Evolutionary conservation across 2,329 filamentous ascomycete species (phyloP).

Genomic region (Annulohypoxylon truncatum): DNA sequence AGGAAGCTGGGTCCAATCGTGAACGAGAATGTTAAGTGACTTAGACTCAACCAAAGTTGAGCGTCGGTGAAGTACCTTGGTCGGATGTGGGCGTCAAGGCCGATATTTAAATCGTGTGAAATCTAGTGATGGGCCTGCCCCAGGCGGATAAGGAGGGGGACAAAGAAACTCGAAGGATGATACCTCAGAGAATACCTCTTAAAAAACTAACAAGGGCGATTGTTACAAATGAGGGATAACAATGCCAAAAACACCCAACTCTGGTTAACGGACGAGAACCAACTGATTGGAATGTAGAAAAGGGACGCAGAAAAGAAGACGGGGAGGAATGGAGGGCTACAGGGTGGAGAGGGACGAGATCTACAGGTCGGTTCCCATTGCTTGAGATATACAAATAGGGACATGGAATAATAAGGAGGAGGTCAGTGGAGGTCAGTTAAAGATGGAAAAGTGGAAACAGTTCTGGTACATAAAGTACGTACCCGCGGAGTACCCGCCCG

Average conservation of each 20-base stretch:
- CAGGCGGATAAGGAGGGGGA: slow-evolving; percentile 14
- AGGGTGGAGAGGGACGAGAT: slow-evolving; percentile 4
- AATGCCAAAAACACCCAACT: slow-evolving; percentile 19
- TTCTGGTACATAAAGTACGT: slow-evolving; percentile 23
- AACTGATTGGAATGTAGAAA: slow-evolving; percentile 22
- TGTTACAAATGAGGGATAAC: slow-evolving; percentile 34
- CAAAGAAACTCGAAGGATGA: slow-evolving; percentile 26
- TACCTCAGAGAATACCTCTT: slow-evolving; percentile 24
- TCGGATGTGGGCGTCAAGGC: slow-evolving; percentile 7
- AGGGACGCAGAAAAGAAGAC: slow-evolving; percentile 26
- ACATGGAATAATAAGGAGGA: slow-evolving; percentile 27
- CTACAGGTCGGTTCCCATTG: slow-evolving; percentile 17
- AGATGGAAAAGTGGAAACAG: slow-evolving; percentile 8
- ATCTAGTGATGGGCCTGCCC: slow-evolving; percentile 4
- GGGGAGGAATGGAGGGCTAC: slow-evolving; percentile 26
- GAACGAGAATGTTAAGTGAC: slow-evolving; percentile 9
- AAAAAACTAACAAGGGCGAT: slow-evolving; percentile 16
- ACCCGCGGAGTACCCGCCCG: slow-evolving; percentile 24
- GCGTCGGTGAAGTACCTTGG: slow-evolving; percentile 12
- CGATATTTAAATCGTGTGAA: slow-evolving; percentile 21
- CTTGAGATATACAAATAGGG: slow-evolving; percentile 32
- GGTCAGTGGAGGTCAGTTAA: slow-evolving; percentile 22
- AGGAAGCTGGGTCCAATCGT: slow-evolving; percentile 9
- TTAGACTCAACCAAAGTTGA: slow-evolving; percentile 9
- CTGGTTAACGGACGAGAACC: slow-evolving; percentile 8